These are phyloP conservation scores for Magnaporthales sp. DNA, from an alignment of 2,329 filamentous ascomycete genomes.

Conservation along the genomic window DNA sequence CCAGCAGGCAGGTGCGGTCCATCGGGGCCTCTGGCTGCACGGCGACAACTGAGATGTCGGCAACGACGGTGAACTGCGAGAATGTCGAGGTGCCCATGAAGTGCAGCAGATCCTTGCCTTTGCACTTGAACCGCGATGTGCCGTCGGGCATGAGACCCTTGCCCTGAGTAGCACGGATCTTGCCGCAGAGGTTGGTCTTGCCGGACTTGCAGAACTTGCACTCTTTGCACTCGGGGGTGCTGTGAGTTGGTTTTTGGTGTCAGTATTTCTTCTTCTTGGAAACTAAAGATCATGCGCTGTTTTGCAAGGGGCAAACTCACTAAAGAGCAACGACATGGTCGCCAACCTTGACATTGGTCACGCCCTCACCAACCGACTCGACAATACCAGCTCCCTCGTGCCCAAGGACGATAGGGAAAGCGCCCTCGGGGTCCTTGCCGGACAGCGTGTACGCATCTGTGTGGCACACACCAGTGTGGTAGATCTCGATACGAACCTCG, in stretches of 20 bases:
- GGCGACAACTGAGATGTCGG: conserved; percentile 90
- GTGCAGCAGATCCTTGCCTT: conserved; percentile 90
- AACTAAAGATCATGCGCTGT: conserved; percentile 9
- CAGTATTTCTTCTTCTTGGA: not conserved
- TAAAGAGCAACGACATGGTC: conserved; percentile 87
- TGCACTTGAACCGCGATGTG: conserved; percentile 87
- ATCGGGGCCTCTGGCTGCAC: conserved; percentile 86
- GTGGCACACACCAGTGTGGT: conserved; percentile 98
- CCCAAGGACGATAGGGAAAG: conserved; percentile 80
- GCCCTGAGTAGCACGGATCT: conserved; percentile 95
- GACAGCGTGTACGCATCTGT: conserved; percentile 94
- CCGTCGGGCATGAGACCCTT: conserved; percentile 96
- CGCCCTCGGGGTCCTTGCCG: conserved; percentile 94
- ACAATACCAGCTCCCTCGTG: conserved; percentile 90
- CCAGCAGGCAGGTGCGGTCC: conserved; percentile 91
- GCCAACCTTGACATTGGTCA: conserved; percentile 85
- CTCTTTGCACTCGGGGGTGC: conserved; percentile 92
- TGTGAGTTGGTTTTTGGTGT: conserved; percentile 26
- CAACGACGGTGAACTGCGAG: conserved; percentile 96
- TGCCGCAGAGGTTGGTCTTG: conserved; percentile 98
- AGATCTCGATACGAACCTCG: conserved; percentile 94
- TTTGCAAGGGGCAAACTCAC: conserved; percentile 36
- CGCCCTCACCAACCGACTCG: conserved; percentile 84
- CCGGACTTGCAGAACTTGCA: conserved; percentile 99
- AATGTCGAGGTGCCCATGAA: conserved; percentile 99